A percentile compares a stretch with the other conserved stretches of the same genome.
These are phyloP conservation scores for Mortierella sp. DNA, from an alignment of 371 early-diverging fungal genomes.

Conservation along the genomic window DNA sequence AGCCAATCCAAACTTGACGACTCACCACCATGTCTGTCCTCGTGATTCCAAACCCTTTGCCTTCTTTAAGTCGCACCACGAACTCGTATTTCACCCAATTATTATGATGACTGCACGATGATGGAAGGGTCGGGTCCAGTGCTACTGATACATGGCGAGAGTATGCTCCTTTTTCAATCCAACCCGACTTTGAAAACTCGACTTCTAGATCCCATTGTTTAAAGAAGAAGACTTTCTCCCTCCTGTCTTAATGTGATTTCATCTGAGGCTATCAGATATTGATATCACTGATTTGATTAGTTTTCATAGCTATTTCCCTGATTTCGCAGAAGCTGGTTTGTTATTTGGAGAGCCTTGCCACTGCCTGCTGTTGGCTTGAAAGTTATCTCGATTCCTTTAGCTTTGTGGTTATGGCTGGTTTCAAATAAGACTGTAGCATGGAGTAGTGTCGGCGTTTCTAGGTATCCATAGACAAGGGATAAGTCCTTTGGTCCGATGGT, in stretches of 20 bases:
- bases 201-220: constrained; percentile 27
- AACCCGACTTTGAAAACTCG: constrained; percentile 14
- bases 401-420: constrained; percentile 17
- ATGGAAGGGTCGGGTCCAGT: constrained; percentile 21
- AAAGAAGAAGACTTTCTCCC: constrained; percentile 20
- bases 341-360: neutral
- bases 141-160: constrained; percentile 8
- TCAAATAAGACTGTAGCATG: constrained; percentile 24
- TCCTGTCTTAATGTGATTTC: constrained; percentile 10
- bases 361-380: constrained; percentile 19
- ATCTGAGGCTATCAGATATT: constrained; percentile 7
- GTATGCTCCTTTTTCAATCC: constrained; percentile 21
- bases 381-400: constrained; percentile 21
- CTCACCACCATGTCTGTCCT: constrained; percentile 9
- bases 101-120: constrained; percentile 3
- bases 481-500: constrained; percentile 15
- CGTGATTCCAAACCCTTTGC: constrained; percentile 12
- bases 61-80: constrained; percentile 23
- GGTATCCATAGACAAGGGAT: constrained; percentile 19
- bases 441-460: constrained; percentile 10
- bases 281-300: neutral
- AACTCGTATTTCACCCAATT: constrained; percentile 30
- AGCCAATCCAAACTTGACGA: constrained; percentile 15
- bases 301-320: neutral
- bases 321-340: neutral